These are phyloP conservation scores for Coemansia sp. DNA, from an alignment of 192 early-diverging fungal genomes.

Conservation along the genomic window DNA sequence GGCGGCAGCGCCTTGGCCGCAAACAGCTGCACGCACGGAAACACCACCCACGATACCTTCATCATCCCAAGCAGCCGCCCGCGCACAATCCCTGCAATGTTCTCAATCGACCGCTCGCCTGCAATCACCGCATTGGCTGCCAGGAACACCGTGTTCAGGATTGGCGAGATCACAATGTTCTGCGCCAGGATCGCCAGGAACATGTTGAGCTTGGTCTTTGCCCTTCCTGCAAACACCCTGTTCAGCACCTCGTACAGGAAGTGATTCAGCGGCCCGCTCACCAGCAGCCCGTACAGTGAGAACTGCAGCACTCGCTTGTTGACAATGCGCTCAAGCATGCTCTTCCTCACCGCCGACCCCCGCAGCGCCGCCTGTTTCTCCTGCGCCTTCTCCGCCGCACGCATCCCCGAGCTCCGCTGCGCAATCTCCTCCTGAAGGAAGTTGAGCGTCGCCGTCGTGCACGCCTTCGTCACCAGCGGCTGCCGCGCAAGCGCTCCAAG, in stretches of 20 bases:
- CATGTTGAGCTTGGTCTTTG: slow-evolving; percentile 61
- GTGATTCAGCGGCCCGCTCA: slow-evolving; percentile 84
- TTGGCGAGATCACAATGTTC: slow-evolving; percentile 81
- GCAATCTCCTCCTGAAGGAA: slow-evolving; percentile 80
- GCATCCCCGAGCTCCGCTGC: slow-evolving; percentile 60
- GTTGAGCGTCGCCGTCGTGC: slow-evolving; percentile 72
- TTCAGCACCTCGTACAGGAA: slow-evolving; percentile 74
- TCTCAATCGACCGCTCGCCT: slow-evolving; percentile 59
- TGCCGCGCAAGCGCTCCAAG: slow-evolving; percentile 59
- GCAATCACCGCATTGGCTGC: slow-evolving; percentile 81
- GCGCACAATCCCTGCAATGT: slow-evolving; percentile 59
- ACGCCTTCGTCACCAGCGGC: slow-evolving; percentile 80
- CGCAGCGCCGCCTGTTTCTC: slow-evolving; percentile 52
- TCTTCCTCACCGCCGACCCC: slow-evolving; percentile 18
- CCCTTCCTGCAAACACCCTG: slow-evolving; percentile 69
- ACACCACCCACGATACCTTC: slow-evolving; percentile 83
- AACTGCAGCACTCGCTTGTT: slow-evolving; percentile 77
- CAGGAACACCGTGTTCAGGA: slow-evolving; percentile 85
- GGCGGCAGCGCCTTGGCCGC: slow-evolving; percentile 79
- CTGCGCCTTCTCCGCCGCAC: slow-evolving; percentile 27
- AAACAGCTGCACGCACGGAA: slow-evolving; percentile 73
- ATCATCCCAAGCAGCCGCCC: slow-evolving; percentile 68
- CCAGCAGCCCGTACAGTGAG: slow-evolving; percentile 76
- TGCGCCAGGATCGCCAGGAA: slow-evolving; percentile 71
- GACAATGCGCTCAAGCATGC: slow-evolving; percentile 34